Evolutionary conservation across 2,329 filamentous ascomycete species (phyloP), one percentile per base, ranked within the genome.

Genomic region (Colletotrichum musicola): DNA sequence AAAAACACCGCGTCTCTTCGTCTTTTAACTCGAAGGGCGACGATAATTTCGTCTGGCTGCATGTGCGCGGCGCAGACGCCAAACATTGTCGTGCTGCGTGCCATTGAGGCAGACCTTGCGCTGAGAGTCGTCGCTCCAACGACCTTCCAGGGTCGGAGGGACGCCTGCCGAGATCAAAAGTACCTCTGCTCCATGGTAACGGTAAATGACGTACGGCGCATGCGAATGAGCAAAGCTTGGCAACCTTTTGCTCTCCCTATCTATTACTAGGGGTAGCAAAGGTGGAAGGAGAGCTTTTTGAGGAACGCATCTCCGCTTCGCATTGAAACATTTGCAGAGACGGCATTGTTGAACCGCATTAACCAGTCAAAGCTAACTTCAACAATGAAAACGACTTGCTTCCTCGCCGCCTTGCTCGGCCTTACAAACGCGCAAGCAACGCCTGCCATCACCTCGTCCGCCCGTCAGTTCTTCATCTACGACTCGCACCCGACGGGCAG

Each of bases 381-480:
- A n/a, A 42, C 40, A 16, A 66, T 61, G 62, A 55, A 50, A 50
- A 25, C 25, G 13, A n/a, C 9, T n/a, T 16, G 55, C 4, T 16
- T 3, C 49, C 50, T 30, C 14, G 25, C 51, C 13, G 35, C 42
- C 7, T 42, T 66, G n/a, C 18, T 51, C 42, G 16, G 55, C 4
- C 27, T 42, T 7, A n/a, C 42, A 16, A 46, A 44, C 42, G 54
- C 49, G 49, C 49, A 69, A 55, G 38, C 38, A 16, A 38, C 53
- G 12, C 54, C 42, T 10, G 27, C 14, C 30, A 35, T 66, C 4
- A 66, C 49, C 20, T 25, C 62, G 12, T 64, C 61, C 20, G 61
- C 62, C 25, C 62, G 66, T 20, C 2, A 13, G 6, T 66, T 69
- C 55, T 65, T 66, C 49, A 50, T 66, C 35, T 66, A 58, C 22